These are phyloP conservation scores for Copromyces sp. DNA, from an alignment of 495 filamentous ascomycete species.

Conservation along the genomic window DNA sequence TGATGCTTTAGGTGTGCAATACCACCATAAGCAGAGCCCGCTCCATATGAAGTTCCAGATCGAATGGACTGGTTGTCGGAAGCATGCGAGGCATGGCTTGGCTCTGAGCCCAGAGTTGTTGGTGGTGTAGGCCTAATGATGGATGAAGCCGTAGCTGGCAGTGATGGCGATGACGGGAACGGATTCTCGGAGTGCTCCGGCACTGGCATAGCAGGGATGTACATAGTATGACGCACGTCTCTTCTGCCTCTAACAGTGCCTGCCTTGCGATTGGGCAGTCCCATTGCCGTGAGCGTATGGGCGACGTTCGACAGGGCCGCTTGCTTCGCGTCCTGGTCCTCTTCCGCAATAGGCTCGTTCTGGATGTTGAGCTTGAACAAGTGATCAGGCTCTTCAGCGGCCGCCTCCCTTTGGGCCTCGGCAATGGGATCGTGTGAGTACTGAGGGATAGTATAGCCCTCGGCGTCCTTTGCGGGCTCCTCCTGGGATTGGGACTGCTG, in stretches of 20 bases:
- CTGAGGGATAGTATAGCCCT: constrained; percentile 62
- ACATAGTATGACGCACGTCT: constrained; percentile 84
- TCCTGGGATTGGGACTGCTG: constrained; percentile 15
- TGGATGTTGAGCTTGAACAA: constrained; percentile 86
- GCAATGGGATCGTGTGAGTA: constrained; percentile 68
- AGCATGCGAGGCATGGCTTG: constrained; percentile 46
- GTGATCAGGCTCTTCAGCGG: constrained; percentile 52
- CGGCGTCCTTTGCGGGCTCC: constrained; percentile 40
- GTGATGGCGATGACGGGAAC: constrained; percentile 35
- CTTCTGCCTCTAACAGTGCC: constrained; percentile 80
- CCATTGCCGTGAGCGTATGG: constrained; percentile 57
- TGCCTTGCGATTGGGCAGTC: constrained; percentile 51
- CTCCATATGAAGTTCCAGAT: constrained; percentile 69
- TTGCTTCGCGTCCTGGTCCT: constrained; percentile 72
- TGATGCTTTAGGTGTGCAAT: constrained; percentile 58
- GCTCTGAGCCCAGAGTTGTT: constrained; percentile 38
- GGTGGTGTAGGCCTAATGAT: constrained; percentile 31
- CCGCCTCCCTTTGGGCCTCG: constrained; percentile 69
- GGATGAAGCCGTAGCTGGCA: constrained; percentile 24
- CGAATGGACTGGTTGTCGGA: constrained; percentile 90
- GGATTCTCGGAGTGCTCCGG: constrained; percentile 33
- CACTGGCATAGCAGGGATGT: constrained; percentile 46
- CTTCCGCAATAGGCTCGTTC: constrained; percentile 86
- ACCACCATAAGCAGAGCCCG: constrained; percentile 30
- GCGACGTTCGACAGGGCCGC: constrained; percentile 84